Percentiles rank a stretch among this genome's conserved stretches.
Conservation (phyloP, 768 basidiomycete species). For the Clitopilus passeckerianus region DNA sequence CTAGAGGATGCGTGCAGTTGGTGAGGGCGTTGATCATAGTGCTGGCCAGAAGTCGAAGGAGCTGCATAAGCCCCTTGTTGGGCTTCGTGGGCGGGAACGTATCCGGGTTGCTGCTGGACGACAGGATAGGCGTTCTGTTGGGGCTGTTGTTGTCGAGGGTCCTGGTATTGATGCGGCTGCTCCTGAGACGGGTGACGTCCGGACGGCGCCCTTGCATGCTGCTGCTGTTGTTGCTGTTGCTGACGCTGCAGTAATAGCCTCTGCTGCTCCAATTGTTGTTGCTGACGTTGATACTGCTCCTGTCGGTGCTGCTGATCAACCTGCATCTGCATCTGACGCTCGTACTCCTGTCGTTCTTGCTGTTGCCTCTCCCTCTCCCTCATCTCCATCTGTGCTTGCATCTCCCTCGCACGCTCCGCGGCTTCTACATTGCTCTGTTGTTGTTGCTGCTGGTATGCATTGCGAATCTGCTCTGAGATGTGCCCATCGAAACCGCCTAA, state of each 20-base stretch:
- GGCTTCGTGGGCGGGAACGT: neutral
- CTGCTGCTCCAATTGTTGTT: constrained; percentile 13
- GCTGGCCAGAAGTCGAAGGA: neutral
- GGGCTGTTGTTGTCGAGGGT: neutral
- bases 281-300: constrained; percentile 14
- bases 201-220: constrained; percentile 1
- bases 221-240: constrained; percentile 6
- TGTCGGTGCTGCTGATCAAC: constrained; percentile 11
- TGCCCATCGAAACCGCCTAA: constrained; percentile 52
- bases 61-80: neutral
- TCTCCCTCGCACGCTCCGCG: constrained; percentile 18
- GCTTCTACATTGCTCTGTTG: constrained; percentile 22
- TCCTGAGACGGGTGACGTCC: neutral
- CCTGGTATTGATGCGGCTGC: constrained; percentile 2
- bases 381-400: constrained; percentile 14
- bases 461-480: constrained; percentile 44
- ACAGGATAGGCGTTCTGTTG: neutral
- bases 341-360: constrained; percentile 4
- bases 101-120: neutral
- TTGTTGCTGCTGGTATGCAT: constrained; percentile 32
- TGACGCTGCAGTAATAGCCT: constrained; percentile 15
- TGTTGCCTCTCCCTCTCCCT: constrained; percentile 17
- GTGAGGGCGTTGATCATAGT: neutral
- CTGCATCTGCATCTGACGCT: constrained; percentile 14
- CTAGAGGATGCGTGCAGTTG: neutral